Percentiles rank a stretch among this genome's conserved stretches.
phyloP scores from a whole-genome alignment of 805 yeast species.

The Candida anglica region DNA sequence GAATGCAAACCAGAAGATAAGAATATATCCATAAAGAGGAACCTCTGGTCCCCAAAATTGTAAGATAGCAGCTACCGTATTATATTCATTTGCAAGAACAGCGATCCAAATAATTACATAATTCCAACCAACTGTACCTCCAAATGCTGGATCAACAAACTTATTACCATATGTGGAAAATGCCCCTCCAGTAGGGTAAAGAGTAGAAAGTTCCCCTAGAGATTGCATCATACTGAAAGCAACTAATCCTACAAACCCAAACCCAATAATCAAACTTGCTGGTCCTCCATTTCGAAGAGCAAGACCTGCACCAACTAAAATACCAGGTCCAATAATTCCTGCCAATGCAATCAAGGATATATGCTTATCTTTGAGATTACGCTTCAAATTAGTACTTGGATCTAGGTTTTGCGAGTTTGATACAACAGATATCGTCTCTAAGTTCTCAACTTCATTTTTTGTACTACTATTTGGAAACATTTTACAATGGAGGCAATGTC shows the following conservation, averaged over 20 bases:
- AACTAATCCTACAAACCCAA: conserved; percentile 48
- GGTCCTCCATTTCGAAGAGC: conserved; percentile 51
- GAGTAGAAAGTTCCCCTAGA: conserved; percentile 53
- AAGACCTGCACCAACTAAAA: conserved; percentile 49
- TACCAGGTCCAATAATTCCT: conserved; percentile 61
- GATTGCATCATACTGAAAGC: conserved; percentile 54
- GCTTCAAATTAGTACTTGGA: conserved; percentile 28
- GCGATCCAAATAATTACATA: conserved; percentile 57
- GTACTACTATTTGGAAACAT: no score
- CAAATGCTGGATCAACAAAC: conserved; percentile 52
- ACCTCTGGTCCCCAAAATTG: conserved; percentile 48
- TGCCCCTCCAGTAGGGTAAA: conserved; percentile 48
- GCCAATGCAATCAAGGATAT: conserved; percentile 50
- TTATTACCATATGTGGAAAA: conserved; percentile 50
- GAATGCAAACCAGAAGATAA: conserved; percentile 51
- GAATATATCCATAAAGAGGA: conserved; percentile 52
- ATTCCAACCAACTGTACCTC: conserved; percentile 52
- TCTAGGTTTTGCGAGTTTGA: conserved; percentile 1
- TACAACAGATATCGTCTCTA: neutral
- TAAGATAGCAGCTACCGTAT: conserved; percentile 47
- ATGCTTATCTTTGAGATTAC: conserved; percentile 48
- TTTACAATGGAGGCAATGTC: no score
- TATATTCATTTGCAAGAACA: conserved; percentile 52
- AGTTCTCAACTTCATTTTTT: neutral
- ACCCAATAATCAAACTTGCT: conserved; percentile 49